Conservation (phyloP, 768 basidiomycete species). For the Russula abietina region DNA sequence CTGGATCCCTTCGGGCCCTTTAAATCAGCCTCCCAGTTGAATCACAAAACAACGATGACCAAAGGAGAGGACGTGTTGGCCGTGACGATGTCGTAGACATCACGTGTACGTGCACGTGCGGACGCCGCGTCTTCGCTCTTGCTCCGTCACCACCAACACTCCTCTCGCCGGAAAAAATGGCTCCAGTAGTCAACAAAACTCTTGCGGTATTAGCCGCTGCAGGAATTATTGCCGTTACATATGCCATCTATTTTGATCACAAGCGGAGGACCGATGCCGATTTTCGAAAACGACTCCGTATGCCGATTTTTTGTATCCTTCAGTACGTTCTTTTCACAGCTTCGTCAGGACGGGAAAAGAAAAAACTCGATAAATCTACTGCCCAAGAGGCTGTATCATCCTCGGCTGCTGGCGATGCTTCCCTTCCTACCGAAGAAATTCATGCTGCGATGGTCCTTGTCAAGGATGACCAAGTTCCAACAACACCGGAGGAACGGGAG, state of each 20-base stretch:
- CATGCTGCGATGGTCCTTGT: constrained; percentile 58
- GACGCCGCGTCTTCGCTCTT: neutral
- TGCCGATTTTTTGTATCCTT: constrained; percentile 1
- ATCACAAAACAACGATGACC: too few relatives aligned
- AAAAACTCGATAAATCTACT: constrained; percentile 69
- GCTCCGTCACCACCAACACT: neutral
- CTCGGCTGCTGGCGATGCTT: constrained; percentile 26
- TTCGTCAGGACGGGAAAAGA: constrained; percentile 79
- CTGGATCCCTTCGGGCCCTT: too few relatives aligned
- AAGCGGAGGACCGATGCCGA: constrained; percentile 79
- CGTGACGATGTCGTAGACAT: constrained; percentile 65
- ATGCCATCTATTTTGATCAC: constrained; percentile 93
- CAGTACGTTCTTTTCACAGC: neutral
- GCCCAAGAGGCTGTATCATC: constrained; percentile 27
- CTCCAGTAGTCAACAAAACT: constrained; percentile 30
- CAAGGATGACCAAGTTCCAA: constrained; percentile 62
- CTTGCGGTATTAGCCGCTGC: constrained; percentile 39
- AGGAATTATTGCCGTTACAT: constrained; percentile 57
- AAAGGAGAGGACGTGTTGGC: too few relatives aligned
- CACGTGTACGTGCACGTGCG: constrained; percentile 1
- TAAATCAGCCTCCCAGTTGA: too few relatives aligned
- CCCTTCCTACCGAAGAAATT: constrained; percentile 48
- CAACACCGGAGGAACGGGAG: constrained; percentile 73
- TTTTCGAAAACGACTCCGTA: constrained; percentile 76
- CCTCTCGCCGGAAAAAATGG: constrained; percentile 4